phyloP scores from a whole-genome alignment of 2,329 filamentous ascomycete species.

The Talaromyces sp. region DNA sequence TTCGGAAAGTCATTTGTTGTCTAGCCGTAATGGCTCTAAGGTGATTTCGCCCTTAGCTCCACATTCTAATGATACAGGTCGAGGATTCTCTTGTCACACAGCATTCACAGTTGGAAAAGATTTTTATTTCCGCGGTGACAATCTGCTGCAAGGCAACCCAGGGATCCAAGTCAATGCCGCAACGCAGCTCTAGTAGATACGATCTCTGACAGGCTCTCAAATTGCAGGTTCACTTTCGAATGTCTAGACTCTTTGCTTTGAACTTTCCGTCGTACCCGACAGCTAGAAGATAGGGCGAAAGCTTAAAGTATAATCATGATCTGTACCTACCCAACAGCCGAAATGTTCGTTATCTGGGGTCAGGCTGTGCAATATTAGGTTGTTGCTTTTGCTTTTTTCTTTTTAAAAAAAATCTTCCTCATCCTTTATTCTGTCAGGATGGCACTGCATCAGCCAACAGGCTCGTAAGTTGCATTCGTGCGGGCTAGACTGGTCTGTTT shows the following conservation, averaged over 20 bases:
- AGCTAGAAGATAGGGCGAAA: background rate
- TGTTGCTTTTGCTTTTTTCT: background rate
- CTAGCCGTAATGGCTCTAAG: background rate
- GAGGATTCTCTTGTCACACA: background rate
- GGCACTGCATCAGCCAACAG: background rate
- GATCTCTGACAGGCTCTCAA: background rate
- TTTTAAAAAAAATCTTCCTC: too few species aligned
- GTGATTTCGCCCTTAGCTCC: background rate
- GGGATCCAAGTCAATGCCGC: background rate
- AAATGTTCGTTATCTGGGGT: background rate
- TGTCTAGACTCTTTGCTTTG: background rate
- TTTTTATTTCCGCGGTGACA: background rate
- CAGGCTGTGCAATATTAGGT: background rate
- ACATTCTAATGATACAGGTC: background rate
- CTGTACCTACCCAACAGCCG: background rate
- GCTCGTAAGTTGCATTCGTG: background rate
- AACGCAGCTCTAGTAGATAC: background rate
- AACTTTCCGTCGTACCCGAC: background rate
- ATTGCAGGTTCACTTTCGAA: background rate
- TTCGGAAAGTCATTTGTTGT: too few species aligned
- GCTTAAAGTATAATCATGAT: background rate
- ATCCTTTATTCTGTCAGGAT: background rate
- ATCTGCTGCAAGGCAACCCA: background rate
- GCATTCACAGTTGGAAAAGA: background rate
- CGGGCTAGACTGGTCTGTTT: background rate